Evolutionary conservation across 345 rosid genomes (phyloP).

Genomic region (Litchi chinensis): DNA sequence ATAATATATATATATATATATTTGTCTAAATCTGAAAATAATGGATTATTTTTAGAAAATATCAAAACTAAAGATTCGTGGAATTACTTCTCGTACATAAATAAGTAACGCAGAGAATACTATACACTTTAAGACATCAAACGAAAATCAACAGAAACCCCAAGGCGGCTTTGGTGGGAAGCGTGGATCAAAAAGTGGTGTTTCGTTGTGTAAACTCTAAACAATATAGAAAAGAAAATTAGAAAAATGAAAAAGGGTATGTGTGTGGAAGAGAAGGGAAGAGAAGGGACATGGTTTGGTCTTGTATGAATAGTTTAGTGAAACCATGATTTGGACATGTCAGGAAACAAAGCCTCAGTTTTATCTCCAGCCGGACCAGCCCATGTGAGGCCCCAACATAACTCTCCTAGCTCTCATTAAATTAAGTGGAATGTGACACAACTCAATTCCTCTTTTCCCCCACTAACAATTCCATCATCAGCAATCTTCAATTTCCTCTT

Average conservation of each 20-base stretch:
- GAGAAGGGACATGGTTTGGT: constrained; percentile 23
- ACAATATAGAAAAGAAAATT: constrained; percentile 1
- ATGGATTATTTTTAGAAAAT: no score
- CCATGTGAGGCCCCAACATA: constrained; percentile 27
- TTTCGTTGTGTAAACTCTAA: constrained; percentile 17
- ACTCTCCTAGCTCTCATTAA: not conserved
- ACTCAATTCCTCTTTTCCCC: constrained; percentile 11
- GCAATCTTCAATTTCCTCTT: not conserved
- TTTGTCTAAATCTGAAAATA: no score
- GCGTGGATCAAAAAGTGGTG: constrained; percentile 5
- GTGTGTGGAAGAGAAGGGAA: constrained; percentile 19
- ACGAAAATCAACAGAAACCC: constrained; percentile 1
- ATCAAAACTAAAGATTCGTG: no score
- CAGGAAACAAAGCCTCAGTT: constrained; percentile 1
- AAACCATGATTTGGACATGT: constrained; percentile 29
- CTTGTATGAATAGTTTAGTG: constrained; percentile 4
- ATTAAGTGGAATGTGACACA: constrained; percentile 23
- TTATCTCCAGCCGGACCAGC: constrained; percentile 12
- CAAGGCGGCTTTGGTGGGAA: not conserved
- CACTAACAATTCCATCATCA: not conserved
- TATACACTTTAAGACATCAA: not conserved
- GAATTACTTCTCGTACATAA: no score
- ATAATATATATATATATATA: no score
- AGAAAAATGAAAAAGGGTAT: not conserved
- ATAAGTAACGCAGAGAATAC: no score